Base-by-base conservation (phyloP, 768 basidiomycete genomes). In the Tephrocybe sp. region DNA sequence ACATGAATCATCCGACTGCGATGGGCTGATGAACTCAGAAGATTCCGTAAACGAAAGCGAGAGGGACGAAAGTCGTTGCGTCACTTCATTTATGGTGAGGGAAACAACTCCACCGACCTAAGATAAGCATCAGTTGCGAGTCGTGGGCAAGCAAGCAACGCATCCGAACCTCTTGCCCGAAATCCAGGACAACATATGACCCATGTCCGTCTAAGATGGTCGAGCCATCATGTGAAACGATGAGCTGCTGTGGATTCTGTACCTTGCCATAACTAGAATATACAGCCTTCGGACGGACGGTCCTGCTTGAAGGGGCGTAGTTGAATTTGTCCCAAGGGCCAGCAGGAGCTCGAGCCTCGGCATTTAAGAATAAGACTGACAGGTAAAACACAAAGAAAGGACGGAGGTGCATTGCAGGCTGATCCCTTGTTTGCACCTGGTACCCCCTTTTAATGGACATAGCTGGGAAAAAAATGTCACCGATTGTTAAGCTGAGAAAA, bases 21-120 rank as follows among this genome's bases (percentile, higher is more conserved):
- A 45, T 0, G 78, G 76, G 42, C 61, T 68, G 50, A 80, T 75
- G 61, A 78, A 80, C 39, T 71, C 48, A 1, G 78, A 62, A 2
- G 78, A 80, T 57, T 80, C 78, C 0, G 75, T 76, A 63, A 79
- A 80, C 2, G 78, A 72, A 26, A 80, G 64, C 3, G 77, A 69
- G n/a, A 79, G 61, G n/a, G n/a, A n/a, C 4, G 66, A 61, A 1
- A 76, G 68, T 3, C 59, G 45, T 0, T 62, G 37, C 0, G 68
- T 63, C 2, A 65, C 61, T 25, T 57, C 39, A 48, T 63, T 47
- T 28, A 70, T 59, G 3, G 56, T 62, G 12, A 74, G 39, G 1
- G 69, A 71, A 3, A 71, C 51, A 8, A 62, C 57, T 3, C 72
- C 70, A 3, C 66, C 68, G 32, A 71, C 65, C 70, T 73, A 17